Conservation (phyloP, 1,139 yeast genomes). For the Sugiyamaella castrensis region DNA sequence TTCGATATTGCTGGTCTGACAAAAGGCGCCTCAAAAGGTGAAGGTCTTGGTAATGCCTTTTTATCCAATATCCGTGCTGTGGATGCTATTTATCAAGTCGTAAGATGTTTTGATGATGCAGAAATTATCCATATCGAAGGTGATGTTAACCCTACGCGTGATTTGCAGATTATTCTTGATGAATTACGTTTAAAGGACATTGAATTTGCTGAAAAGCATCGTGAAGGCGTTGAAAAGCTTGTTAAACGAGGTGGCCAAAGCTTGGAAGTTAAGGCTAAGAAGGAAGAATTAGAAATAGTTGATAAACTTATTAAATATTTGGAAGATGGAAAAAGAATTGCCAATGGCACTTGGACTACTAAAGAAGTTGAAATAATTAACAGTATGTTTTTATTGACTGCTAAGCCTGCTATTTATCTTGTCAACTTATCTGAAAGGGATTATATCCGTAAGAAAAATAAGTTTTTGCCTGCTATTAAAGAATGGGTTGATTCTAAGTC, state of each 20-base stretch:
- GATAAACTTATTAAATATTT: conserved; percentile 70
- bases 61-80: conserved; percentile 97
- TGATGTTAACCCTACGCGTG: conserved; percentile 94
- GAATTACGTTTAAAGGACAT: conserved; percentile 96
- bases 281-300: conserved; percentile 84
- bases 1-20: conserved; percentile 98
- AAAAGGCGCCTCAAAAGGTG: conserved; percentile 96
- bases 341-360: conserved; percentile 83
- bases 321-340: conserved; percentile 85
- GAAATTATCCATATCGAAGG: conserved; percentile 98
- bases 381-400: conserved; percentile 76
- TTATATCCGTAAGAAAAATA: conserved; percentile 95
- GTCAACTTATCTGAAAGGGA: conserved; percentile 93
- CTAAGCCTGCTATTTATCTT: conserved; percentile 93
- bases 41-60: conserved; percentile 97
- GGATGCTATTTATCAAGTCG: conserved; percentile 97
- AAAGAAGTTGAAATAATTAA: conserved; percentile 90
- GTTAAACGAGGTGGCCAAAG: conserved; percentile 92
- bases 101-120: conserved; percentile 96
- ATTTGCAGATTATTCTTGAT: conserved; percentile 84
- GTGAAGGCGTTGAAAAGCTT: conserved; percentile 81
- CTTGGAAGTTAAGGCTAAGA: conserved; percentile 89
- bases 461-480: conserved; percentile 84
- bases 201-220: conserved; percentile 87
- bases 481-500: conserved; percentile 95